Base-by-base conservation (phyloP, 495 filamentous ascomycete genomes). In the Aspergillus kassunensis region DNA sequence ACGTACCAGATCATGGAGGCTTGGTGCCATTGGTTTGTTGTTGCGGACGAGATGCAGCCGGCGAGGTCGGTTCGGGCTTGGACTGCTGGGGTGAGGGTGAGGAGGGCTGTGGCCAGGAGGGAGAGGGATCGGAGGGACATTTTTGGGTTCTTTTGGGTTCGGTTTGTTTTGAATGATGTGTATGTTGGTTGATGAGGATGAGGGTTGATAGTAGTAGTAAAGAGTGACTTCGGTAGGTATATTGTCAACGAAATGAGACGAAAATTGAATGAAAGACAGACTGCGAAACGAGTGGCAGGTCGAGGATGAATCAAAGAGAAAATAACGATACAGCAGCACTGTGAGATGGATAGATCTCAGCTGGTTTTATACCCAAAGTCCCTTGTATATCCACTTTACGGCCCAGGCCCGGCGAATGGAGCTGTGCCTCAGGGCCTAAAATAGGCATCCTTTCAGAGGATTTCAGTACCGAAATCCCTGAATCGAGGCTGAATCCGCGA, bases 1-100 rank as follows among this genome's bases (percentile, higher is more conserved):
- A 80, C 75, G 59, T 76, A 83, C 65, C 66, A 78, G 66, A 77
- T 68, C 35, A 74, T 54, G 54, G 66, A 75, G 42, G 71, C 71
- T 43, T 75, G 72, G 47, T 62, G 35, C 56, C 58, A 65, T 36
- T 65, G 56, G 47, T 67, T 55, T 31, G 53, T 57, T 31, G 64
- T 65, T 16, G 44, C 44, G 19, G 65, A 64, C 24, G 61, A 62
- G 50, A 59, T 51, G 41, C 65, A 68, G 52, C 65, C 63, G 35
- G 15, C 41, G 24, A 70, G 51, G 33, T 64, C 61, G 15, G 65
- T 70, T 39, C 64, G 59, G 49, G 65, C 67, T 18, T 42, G 33
- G 33, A 59, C 39, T 23, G 55, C 42, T 41, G 36, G 35, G 21
- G 4, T 27, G 24, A 9, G 24, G 9, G 24, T 4, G 24, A 27